Evolutionary conservation across 176 grass and related monocot genomes (phyloP).

Genomic region (Cenchrus americanus): DNA sequence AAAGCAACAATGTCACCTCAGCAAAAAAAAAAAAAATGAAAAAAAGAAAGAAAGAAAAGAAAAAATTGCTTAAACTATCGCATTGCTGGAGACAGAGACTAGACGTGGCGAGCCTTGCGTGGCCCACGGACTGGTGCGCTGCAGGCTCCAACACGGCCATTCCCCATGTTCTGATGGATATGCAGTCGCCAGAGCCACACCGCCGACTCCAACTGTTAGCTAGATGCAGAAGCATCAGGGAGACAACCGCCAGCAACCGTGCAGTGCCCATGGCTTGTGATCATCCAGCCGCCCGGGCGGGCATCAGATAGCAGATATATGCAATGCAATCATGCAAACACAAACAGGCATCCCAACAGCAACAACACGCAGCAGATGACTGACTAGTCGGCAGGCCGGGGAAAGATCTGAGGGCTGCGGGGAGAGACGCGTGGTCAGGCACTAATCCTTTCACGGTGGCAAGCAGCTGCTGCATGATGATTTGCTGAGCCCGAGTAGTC

Average conservation of each 20-base stretch:
- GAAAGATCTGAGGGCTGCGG: conserved; percentile 29
- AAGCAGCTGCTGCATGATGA: background rate
- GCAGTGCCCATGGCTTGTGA: conserved; percentile 34
- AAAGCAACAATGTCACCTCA: background rate
- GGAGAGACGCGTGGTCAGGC: background rate
- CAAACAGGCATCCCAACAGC: background rate
- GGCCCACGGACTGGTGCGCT: background rate
- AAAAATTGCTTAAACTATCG: background rate
- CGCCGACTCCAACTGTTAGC: conserved; percentile 44
- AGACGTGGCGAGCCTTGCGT: background rate
- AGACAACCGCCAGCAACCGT: conserved; percentile 23
- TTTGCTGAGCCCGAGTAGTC: background rate
- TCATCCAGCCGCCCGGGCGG: background rate
- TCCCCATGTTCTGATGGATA: background rate
- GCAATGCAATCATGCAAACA: conserved; percentile 11
- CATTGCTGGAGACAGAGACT: background rate
- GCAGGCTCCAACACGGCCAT: background rate
- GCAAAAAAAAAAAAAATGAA: too few species aligned
- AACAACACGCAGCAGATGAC: background rate
- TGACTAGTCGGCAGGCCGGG: conserved; percentile 18
- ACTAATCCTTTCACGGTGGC: conserved; percentile 17
- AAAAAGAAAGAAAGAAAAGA: background rate
- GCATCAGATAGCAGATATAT: background rate
- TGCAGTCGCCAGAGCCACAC: background rate
- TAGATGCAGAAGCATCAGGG: background rate